These are phyloP conservation scores for Saccharum spontaneum DNA, from an alignment of 176 grass and related monocot genomes.

Conservation along the genomic window DNA sequence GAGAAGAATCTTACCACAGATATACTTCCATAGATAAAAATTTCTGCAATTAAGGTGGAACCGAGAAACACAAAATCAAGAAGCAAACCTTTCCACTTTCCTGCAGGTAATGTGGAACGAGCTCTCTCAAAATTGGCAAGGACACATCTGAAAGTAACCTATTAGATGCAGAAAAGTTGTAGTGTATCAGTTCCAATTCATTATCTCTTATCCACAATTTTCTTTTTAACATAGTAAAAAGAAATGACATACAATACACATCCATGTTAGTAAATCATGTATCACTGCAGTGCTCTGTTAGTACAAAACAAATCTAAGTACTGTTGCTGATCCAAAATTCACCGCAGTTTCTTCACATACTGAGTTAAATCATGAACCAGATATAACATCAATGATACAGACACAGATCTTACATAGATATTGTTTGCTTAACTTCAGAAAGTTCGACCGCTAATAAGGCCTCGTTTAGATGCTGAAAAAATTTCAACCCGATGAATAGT, in stretches of 20 bases:
- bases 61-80: background rate
- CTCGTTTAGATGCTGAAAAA: too few species aligned
- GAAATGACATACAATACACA: constrained; percentile 12
- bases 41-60: constrained; percentile 14
- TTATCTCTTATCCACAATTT: background rate
- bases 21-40: constrained; percentile 16
- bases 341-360: background rate
- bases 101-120: constrained; percentile 91
- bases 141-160: constrained; percentile 95
- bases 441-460: background rate
- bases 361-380: constrained; percentile 14
- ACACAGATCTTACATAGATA: background rate
- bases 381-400: background rate
- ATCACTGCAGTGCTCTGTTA: constrained; percentile 4
- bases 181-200: constrained; percentile 33
- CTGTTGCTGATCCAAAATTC: background rate
- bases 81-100: constrained; percentile 87
- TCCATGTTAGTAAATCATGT: background rate
- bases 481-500: too few species aligned
- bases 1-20: constrained; percentile 4
- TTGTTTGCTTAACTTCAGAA: background rate
- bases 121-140: constrained; percentile 93
- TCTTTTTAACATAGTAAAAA: constrained; percentile 7
- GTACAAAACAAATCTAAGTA: constrained; percentile 4
- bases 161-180: constrained; percentile 29